Conservation (phyloP, 73 alveolate species). For the Paramecium biaurelia region DNA sequence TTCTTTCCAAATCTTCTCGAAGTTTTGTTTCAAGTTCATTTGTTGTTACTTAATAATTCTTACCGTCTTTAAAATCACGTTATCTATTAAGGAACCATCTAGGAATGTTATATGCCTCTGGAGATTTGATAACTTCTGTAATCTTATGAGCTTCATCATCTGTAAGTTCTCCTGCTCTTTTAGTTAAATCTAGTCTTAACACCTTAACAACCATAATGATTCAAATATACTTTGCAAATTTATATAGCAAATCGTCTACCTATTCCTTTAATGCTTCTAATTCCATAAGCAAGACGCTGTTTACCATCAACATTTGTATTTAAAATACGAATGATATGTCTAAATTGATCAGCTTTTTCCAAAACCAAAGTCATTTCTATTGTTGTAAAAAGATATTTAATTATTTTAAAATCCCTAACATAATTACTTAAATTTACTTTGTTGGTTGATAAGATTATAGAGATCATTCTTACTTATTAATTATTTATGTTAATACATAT, state of each 20-base stretch:
- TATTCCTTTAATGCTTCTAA: slow-evolving; percentile 95
- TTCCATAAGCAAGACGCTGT: slow-evolving; percentile 94
- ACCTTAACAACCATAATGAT: slow-evolving; percentile 38
- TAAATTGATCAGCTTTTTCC: slow-evolving; percentile 83
- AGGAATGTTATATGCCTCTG: slow-evolving; percentile 96
- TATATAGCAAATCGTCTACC: slow-evolving; percentile 97
- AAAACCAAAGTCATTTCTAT: slow-evolving; percentile 53
- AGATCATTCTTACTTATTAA: not conserved
- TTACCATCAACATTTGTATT: slow-evolving; percentile 99
- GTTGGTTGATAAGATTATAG: too few species aligned
- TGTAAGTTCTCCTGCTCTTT: slow-evolving; percentile 67
- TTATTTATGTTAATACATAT: too few species aligned
- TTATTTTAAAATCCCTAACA: not conserved
- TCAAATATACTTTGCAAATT: slow-evolving; percentile 70
- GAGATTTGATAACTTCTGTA: slow-evolving; percentile 92
- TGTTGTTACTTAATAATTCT: slow-evolving; percentile 83
- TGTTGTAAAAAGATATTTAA: not conserved
- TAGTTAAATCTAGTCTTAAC: not conserved
- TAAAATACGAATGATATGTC: slow-evolving; percentile 94
- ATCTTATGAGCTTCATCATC: slow-evolving; percentile 95
- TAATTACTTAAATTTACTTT: too few species aligned
- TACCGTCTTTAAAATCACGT: slow-evolving; percentile 92
- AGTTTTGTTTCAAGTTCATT: slow-evolving; percentile 90
- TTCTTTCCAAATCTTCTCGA: slow-evolving; percentile 98
- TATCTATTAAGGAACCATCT: slow-evolving; percentile 98